These are phyloP conservation scores for Debaryomyces prosopidis DNA, from an alignment of 805 yeast species.

Conservation along the genomic window DNA sequence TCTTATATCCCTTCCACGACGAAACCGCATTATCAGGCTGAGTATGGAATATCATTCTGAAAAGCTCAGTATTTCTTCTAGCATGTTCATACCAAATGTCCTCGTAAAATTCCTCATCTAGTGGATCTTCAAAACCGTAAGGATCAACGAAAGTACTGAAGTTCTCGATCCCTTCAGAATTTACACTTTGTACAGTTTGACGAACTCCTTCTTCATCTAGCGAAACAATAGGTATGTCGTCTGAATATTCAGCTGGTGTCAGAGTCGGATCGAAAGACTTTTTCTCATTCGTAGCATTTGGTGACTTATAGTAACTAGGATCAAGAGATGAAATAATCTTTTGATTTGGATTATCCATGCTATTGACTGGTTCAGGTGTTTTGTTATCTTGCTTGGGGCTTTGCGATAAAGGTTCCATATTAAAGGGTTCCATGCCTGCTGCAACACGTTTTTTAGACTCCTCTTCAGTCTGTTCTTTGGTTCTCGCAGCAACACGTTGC, in stretches of 20 bases:
- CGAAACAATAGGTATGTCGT: conserved; percentile 41
- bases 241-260: conserved; percentile 10
- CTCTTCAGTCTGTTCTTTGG: conserved; percentile 37
- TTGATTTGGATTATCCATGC: not conserved
- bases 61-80: conserved; percentile 76
- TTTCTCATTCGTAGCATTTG: conserved; percentile 5
- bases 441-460: conserved; percentile 36
- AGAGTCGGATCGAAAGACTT: not conserved
- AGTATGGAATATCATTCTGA: conserved; percentile 81
- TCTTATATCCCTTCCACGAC: conserved; percentile 88
- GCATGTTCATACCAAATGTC: conserved; percentile 87
- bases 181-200: conserved; percentile 37
- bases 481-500: conserved; percentile 63
- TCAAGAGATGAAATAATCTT: conserved; percentile 12
- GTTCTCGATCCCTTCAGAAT: conserved; percentile 36
- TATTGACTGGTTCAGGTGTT: not conserved
- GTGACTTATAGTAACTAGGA: conserved; percentile 4
- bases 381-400: not conserved
- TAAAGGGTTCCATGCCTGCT: conserved; percentile 27
- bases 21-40: conserved; percentile 94
- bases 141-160: conserved; percentile 72
- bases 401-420: not conserved
- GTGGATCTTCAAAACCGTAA: conserved; percentile 83
- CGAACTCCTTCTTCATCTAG: conserved; percentile 45
- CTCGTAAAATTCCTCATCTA: conserved; percentile 76